These are phyloP conservation scores for Lathyrus sativus DNA, from an alignment of 306 rosid genomes.

Conservation along the genomic window DNA sequence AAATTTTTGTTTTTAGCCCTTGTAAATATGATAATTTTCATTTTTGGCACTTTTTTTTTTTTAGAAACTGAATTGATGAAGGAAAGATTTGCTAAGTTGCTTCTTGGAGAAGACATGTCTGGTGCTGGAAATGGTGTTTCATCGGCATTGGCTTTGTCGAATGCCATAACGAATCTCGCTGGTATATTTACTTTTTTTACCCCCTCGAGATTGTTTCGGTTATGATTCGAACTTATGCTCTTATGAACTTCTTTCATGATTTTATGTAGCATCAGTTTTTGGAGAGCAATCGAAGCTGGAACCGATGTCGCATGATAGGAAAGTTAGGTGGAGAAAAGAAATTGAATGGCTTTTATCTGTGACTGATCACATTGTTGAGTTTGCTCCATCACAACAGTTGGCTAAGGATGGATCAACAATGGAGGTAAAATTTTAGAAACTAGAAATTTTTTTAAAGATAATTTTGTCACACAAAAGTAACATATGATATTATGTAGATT, in stretches of 20 bases:
- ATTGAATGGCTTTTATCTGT: constrained; percentile 87
- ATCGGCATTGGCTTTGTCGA: constrained; percentile 93
- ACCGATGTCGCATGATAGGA: constrained; percentile 71
- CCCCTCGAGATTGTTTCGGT: too few relatives aligned
- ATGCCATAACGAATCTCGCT: constrained; percentile 88
- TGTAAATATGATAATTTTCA: neutral
- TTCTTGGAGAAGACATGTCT: constrained; percentile 96
- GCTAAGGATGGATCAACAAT: constrained; percentile 69
- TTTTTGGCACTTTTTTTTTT: constrained; percentile 2
- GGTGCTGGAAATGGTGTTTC: constrained; percentile 98
- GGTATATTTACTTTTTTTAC: constrained; percentile 44
- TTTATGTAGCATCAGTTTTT: constrained; percentile 76
- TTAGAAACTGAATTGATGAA: constrained; percentile 75
- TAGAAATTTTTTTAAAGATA: too few relatives aligned
- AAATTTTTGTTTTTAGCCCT: too few relatives aligned
- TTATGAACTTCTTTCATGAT: constrained; percentile 20
- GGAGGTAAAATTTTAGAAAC: constrained; percentile 47
- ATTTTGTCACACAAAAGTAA: neutral
- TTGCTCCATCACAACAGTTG: constrained; percentile 72
- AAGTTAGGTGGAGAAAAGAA: constrained; percentile 83
- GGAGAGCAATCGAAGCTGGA: constrained; percentile 77
- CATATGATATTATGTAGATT: constrained; percentile 51
- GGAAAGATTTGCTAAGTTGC: constrained; percentile 86
- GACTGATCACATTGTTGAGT: constrained; percentile 86
- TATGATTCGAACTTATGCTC: too few relatives aligned